These are phyloP conservation scores for Solanum habrochaites DNA, from an alignment of 257 asterid genomes.

Conservation along the genomic window DNA sequence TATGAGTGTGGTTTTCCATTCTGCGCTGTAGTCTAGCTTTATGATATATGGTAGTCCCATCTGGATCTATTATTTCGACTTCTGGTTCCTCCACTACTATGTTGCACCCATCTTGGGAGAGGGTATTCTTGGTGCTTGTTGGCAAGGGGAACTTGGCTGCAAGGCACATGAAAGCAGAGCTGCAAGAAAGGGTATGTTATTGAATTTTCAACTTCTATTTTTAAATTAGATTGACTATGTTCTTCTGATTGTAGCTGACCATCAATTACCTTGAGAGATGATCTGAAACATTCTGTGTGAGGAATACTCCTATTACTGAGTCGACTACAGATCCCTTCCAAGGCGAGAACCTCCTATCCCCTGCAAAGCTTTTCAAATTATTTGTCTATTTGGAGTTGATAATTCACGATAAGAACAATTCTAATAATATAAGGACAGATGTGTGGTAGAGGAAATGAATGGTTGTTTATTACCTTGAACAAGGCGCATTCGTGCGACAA, in stretches of 20 bases:
- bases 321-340: slow-evolving; percentile 99
- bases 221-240: not conserved
- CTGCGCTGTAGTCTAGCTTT: slow-evolving; percentile 15
- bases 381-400: not conserved
- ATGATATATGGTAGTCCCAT: slow-evolving; percentile 38
- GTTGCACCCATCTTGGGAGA: slow-evolving; percentile 11
- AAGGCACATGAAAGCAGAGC: slow-evolving; percentile 92
- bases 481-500: slow-evolving; percentile 88
- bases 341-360: slow-evolving; percentile 80
- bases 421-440: not conserved
- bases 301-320: slow-evolving; percentile 95
- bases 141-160: slow-evolving; percentile 71
- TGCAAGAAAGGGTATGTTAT: slow-evolving; percentile 19
- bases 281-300: slow-evolving; percentile 94
- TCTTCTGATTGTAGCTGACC: not conserved
- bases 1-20: slow-evolving; percentile 13
- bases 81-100: slow-evolving; percentile 41
- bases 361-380: slow-evolving; percentile 28
- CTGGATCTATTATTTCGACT: slow-evolving; percentile 50
- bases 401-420: not conserved
- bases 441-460: not conserved
- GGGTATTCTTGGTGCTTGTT: slow-evolving; percentile 6
- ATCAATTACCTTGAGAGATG: slow-evolving; percentile 81
- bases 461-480: slow-evolving; percentile 62
- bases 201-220: not conserved